Percentiles rank a stretch among this genome's conserved stretches.
These are phyloP conservation scores for Candolleomyces eurysporus DNA, from an alignment of 768 basidiomycete species.

Conservation along the genomic window DNA sequence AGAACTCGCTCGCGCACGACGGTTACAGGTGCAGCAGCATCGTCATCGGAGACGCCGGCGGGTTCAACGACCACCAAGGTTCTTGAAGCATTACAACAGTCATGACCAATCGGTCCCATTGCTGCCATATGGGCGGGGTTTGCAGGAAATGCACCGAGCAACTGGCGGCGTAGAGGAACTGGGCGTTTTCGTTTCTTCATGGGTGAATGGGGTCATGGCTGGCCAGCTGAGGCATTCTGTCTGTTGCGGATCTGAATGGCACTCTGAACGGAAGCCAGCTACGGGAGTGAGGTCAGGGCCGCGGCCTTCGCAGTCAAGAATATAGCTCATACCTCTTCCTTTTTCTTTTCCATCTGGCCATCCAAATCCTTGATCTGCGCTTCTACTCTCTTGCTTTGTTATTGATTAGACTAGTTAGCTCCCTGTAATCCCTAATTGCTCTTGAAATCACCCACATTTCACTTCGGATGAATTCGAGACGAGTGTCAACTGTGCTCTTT, in stretches of 20 bases:
- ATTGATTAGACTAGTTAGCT: conserved; percentile 4
- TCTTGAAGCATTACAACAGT: conserved; percentile 13
- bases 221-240: not conserved
- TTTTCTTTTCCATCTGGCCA: conserved; percentile 77
- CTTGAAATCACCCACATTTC: conserved; percentile 67
- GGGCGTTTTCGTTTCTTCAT: not conserved
- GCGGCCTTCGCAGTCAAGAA: conserved; percentile 2
- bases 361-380: conserved; percentile 76
- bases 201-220: not conserved
- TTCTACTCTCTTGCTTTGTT: conserved; percentile 70
- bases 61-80: conserved; percentile 13
- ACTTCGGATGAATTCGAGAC: conserved; percentile 81
- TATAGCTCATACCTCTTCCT: conserved; percentile 58
- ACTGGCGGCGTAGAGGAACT: not conserved
- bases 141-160: not conserved
- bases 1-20: conserved; percentile 34
- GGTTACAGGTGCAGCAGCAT: conserved; percentile 13
- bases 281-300: conserved; percentile 1
- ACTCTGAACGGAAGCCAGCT: conserved; percentile 71
- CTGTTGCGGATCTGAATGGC: conserved; percentile 37
- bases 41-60: conserved; percentile 11
- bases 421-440: not conserved
- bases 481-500: conserved; percentile 82
- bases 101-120: conserved; percentile 2
- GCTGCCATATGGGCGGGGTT: not conserved